phyloP scores from a whole-genome alignment of 106 monocot genomes.

The Xerophyta viscosa region DNA sequence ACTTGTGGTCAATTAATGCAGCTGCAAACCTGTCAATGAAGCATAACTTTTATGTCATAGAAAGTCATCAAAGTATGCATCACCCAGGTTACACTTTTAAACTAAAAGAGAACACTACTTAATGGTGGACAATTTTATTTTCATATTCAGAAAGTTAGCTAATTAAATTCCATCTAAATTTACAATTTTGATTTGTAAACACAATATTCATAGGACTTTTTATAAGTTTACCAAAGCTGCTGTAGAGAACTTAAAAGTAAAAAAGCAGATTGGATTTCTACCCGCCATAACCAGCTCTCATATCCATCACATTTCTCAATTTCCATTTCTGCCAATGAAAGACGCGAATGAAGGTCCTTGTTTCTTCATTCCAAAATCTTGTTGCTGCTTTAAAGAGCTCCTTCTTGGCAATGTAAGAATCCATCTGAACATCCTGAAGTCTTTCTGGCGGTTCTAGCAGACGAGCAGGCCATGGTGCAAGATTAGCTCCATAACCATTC shows the following conservation, averaged over 20 bases:
- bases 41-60: neutral
- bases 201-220: too few species aligned
- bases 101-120: too few species aligned
- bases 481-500: slow-evolving; percentile 62
- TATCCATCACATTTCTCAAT: slow-evolving; percentile 88
- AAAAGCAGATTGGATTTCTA: too few species aligned
- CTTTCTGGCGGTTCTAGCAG: slow-evolving; percentile 62
- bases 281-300: slow-evolving; percentile 97
- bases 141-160: too few species aligned
- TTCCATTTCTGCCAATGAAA: slow-evolving; percentile 57
- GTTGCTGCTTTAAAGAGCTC: slow-evolving; percentile 75
- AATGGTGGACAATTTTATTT: too few species aligned
- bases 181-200: too few species aligned
- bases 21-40: slow-evolving; percentile 69
- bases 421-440: slow-evolving; percentile 69
- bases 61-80: too few species aligned
- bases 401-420: slow-evolving; percentile 65
- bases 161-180: too few species aligned
- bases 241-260: too few species aligned
- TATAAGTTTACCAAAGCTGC: too few species aligned
- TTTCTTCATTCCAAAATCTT: slow-evolving; percentile 55
- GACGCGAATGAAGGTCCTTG: slow-evolving; percentile 41
- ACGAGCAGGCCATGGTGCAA: slow-evolving; percentile 68
- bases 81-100: too few species aligned
- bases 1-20: slow-evolving; percentile 52